A percentile compares a stretch with the other conserved stretches of the same genome.
phyloP scores from a whole-genome alignment of 1,284 basidiomycete genomes.

The Marasmius sp. region DNA sequence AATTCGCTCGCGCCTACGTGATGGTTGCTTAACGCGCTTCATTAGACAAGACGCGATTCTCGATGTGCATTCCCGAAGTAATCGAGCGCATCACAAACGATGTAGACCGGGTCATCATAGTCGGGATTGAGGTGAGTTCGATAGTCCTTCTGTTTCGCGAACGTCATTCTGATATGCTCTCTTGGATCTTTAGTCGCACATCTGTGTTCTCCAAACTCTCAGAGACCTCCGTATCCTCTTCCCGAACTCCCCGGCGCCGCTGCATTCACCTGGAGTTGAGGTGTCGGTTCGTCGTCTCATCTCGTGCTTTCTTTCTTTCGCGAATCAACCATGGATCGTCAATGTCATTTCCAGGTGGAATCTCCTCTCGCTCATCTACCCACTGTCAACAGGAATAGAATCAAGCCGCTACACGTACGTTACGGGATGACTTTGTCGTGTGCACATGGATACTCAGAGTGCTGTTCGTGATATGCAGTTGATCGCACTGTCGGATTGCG shows the following conservation, averaged over 20 bases:
- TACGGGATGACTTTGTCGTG: neutral
- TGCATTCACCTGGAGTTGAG: neutral
- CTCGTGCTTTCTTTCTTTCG: neutral
- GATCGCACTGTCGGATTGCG: constrained; percentile 79
- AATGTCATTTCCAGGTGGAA: neutral
- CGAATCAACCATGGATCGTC: neutral
- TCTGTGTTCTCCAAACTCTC: constrained; percentile 86
- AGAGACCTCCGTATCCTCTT: constrained; percentile 59
- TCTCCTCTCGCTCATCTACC: neutral
- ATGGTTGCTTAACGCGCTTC: constrained; percentile 55
- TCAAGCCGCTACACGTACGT: neutral
- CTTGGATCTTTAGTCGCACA: constrained; percentile 62
- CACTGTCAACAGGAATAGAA: neutral
- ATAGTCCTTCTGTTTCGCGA: neutral
- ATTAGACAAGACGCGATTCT: constrained; percentile 77
- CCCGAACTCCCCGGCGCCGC: constrained; percentile 22
- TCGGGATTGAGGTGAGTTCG: constrained; percentile 78
- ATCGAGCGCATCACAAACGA: constrained; percentile 22
- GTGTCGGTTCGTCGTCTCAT: neutral
- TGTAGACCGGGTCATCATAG: constrained; percentile 60
- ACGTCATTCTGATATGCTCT: neutral
- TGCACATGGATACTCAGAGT: neutral
- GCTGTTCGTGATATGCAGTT: constrained; percentile 23
- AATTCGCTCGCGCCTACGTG: constrained; percentile 60
- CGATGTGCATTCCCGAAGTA: constrained; percentile 78